Evolutionary conservation across 495 filamentous ascomycete species (phyloP).

Genomic region (Hypoxylon subgilvum): DNA sequence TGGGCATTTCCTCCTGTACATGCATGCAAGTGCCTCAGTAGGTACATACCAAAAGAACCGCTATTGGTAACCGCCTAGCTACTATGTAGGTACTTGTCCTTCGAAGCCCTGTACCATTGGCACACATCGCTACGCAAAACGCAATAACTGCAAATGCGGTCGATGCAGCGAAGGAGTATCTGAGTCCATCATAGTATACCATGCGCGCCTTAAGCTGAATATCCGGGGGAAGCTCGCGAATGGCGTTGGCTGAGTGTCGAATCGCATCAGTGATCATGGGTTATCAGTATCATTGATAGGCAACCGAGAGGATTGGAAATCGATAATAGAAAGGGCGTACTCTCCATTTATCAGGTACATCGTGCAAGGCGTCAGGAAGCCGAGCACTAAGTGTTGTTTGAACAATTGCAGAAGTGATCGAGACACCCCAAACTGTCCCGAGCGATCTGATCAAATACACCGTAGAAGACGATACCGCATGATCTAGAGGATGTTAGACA

Average conservation of each 20-base stretch:
- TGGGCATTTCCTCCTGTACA: no score
- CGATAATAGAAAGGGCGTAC: constrained; percentile 54
- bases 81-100: constrained; percentile 29
- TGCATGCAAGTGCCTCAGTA: no score
- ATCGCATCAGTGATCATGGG: constrained; percentile 64
- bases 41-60: no score
- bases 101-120: constrained; percentile 54
- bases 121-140: constrained; percentile 58
- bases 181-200: constrained; percentile 66
- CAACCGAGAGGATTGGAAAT: constrained; percentile 13
- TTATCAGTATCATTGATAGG: constrained; percentile 1
- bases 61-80: constrained; percentile 4
- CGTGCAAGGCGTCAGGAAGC: constrained; percentile 63
- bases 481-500: constrained; percentile 48
- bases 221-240: constrained; percentile 61
- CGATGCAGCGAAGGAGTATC: constrained; percentile 61
- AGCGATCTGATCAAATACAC: constrained; percentile 68
- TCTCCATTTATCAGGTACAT: constrained; percentile 70
- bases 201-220: constrained; percentile 64
- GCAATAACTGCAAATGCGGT: constrained; percentile 58
- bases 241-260: constrained; percentile 63
- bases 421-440: constrained; percentile 69
- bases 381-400: constrained; percentile 66
- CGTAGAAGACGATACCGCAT: constrained; percentile 68
- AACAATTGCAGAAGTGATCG: constrained; percentile 65